Evolutionary conservation across 2,329 filamentous ascomycete species (phyloP).

Genomic region (Macrophomina pseudophaseolina): DNA sequence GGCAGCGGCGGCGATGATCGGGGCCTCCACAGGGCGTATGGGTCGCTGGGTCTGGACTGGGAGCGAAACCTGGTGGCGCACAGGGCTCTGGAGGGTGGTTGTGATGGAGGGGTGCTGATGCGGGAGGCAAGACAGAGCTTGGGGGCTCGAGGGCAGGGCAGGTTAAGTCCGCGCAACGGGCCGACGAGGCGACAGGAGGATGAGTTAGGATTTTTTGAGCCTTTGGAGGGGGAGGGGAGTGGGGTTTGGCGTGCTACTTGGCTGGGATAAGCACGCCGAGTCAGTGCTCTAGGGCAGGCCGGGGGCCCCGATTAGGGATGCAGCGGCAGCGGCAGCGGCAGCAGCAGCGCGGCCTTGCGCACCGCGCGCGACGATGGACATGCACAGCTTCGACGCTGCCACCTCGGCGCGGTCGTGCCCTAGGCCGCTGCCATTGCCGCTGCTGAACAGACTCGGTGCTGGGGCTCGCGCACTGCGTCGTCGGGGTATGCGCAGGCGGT

Average conservation of each 20-base stretch:
- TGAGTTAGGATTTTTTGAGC: slow-evolving; percentile 22
- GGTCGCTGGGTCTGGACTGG: slow-evolving; percentile 7
- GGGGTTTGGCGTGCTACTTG: slow-evolving; percentile 26
- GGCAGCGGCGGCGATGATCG: slow-evolving; percentile 18
- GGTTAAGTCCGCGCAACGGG: slow-evolving; percentile 25
- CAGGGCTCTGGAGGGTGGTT: background rate
- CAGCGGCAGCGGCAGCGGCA: background rate
- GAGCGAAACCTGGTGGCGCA: slow-evolving; percentile 2
- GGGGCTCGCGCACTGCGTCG: background rate
- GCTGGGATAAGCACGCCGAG: slow-evolving; percentile 20
- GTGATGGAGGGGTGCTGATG: background rate
- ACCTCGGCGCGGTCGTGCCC: background rate
- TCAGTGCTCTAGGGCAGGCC: slow-evolving; percentile 23
- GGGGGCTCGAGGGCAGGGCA: slow-evolving; percentile 1
- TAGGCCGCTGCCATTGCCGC: background rate
- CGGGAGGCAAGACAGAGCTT: slow-evolving; percentile 7
- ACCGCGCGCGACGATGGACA: background rate
- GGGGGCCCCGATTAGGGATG: slow-evolving; percentile 15
- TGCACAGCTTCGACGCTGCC: background rate
- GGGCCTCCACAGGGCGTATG: slow-evolving; percentile 3
- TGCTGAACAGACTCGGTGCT: background rate
- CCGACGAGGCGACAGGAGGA: slow-evolving; percentile 25
- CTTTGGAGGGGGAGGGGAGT: slow-evolving; percentile 25
- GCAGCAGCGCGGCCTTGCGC: background rate
- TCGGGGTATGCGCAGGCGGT: slow-evolving; percentile 3